These are phyloP conservation scores for Verticillium albo-atrum DNA, from an alignment of 2,329 filamentous ascomycete species.

Conservation along the genomic window DNA sequence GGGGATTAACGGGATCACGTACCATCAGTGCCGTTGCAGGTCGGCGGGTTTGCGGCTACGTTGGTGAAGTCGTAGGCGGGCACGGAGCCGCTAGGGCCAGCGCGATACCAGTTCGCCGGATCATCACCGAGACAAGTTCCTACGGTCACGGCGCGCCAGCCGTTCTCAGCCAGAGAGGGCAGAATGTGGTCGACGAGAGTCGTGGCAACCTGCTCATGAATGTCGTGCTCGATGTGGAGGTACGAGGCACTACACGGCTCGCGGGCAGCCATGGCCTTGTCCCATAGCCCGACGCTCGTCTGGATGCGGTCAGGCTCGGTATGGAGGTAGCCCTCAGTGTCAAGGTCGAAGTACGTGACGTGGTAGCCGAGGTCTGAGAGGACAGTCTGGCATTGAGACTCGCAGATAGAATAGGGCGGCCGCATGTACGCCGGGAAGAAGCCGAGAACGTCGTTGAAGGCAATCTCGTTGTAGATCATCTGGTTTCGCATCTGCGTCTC, in stretches of 20 bases:
- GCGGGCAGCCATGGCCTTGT: slow-evolving; percentile 21
- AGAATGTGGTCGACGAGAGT: slow-evolving; percentile 32
- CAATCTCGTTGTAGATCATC: slow-evolving; percentile 41
- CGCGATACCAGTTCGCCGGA: slow-evolving; percentile 41
- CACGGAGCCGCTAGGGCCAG: slow-evolving; percentile 3
- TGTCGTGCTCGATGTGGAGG: slow-evolving; percentile 34
- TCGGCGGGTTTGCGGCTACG: slow-evolving; percentile 1
- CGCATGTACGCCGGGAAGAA: slow-evolving; percentile 43
- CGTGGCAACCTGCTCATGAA: slow-evolving; percentile 35
- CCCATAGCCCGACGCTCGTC: slow-evolving; percentile 26
- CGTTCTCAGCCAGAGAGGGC: slow-evolving; percentile 14
- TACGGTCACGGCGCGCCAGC: slow-evolving; percentile 32
- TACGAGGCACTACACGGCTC: slow-evolving; percentile 19
- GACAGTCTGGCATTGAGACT: slow-evolving; percentile 5
- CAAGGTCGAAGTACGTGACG: slow-evolving; percentile 15
- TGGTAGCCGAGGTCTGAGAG: slow-evolving; percentile 10
- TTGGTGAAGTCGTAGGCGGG: slow-evolving; percentile 17
- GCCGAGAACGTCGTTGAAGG: slow-evolving; percentile 36
- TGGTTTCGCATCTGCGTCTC: slow-evolving; percentile 28
- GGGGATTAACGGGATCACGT: slow-evolving; percentile 9
- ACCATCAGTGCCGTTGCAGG: slow-evolving; percentile 4
- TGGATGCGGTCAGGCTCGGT: slow-evolving; percentile 16
- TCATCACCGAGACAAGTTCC: slow-evolving; percentile 42
- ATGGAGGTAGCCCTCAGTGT: slow-evolving; percentile 19
- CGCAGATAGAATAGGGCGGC: slow-evolving; percentile 14